A percentile compares a stretch with the other conserved stretches of the same genome.
phyloP scores from a whole-genome alignment of 2,329 filamentous ascomycete species.

The Diaporthe sp. region DNA sequence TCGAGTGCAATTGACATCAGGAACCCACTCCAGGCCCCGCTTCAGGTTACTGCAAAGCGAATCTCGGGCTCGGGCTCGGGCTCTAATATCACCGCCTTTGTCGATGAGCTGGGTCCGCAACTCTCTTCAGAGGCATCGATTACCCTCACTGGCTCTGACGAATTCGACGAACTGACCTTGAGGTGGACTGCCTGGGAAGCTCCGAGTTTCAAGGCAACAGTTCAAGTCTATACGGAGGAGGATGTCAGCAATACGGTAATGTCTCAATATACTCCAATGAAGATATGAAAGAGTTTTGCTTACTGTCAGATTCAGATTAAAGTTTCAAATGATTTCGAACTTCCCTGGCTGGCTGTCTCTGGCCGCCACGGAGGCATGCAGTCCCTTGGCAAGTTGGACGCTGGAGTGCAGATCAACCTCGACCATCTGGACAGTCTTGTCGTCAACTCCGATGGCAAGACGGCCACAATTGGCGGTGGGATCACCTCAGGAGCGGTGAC shows the following conservation, averaged over 20 bases:
- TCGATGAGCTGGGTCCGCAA: background rate
- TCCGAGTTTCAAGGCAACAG: background rate
- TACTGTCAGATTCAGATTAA: conserved; percentile 52
- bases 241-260: conserved; percentile 21
- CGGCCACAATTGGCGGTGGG: conserved; percentile 64
- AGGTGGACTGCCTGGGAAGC: conserved; percentile 25
- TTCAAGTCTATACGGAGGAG: conserved; percentile 11
- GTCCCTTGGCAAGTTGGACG: conserved; percentile 61
- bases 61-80: background rate
- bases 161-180: background rate
- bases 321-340: conserved; percentile 60
- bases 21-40: background rate
- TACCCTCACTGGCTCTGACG: background rate
- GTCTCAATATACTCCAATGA: too few relatives aligned
- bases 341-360: conserved; percentile 68
- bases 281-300: background rate
- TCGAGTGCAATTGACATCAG: background rate
- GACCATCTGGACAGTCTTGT: conserved; percentile 58
- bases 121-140: conserved; percentile 18
- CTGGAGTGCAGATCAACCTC: conserved; percentile 66
- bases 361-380: conserved; percentile 66
- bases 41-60: background rate
- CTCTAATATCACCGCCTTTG: background rate
- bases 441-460: conserved; percentile 58
- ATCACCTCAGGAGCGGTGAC: conserved; percentile 60